Evolutionary conservation across 257 asterid genomes (phyloP).

Genomic region (Penstemon davidsonii): DNA sequence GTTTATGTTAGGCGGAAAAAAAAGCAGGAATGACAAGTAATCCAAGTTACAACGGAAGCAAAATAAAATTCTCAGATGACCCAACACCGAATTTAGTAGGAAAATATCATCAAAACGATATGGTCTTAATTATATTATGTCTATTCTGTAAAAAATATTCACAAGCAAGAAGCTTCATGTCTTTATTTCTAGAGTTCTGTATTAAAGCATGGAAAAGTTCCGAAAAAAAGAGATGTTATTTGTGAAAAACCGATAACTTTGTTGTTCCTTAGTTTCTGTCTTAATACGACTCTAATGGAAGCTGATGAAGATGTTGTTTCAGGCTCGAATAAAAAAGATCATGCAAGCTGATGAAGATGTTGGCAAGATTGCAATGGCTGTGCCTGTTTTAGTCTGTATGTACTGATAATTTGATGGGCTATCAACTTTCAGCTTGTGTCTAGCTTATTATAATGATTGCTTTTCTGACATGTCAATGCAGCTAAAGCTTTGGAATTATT

Average conservation of each 20-base stretch:
- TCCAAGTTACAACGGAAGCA: conserved; percentile 2
- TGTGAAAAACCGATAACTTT: not conserved
- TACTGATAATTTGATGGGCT: conserved; percentile 15
- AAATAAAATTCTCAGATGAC: not conserved
- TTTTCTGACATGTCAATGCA: conserved; percentile 41
- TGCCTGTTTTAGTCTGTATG: conserved; percentile 95
- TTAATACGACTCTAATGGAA: conserved; percentile 4
- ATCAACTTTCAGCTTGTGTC: conserved; percentile 17
- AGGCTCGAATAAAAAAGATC: conserved; percentile 92
- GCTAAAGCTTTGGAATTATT: conserved; percentile 96
- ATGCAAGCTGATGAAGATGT: conserved; percentile 99
- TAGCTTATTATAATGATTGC: conserved; percentile 14
- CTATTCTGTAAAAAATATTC: not conserved
- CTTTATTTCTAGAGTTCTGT: conserved; percentile 7
- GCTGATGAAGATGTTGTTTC: conserved; percentile 16
- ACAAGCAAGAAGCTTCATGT: not conserved
- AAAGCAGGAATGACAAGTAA: not conserved
- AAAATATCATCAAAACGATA: not conserved
- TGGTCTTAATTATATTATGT: not conserved
- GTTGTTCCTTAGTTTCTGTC: too few species aligned
- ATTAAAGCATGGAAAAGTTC: conserved; percentile 4
- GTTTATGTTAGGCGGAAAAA: too few species aligned
- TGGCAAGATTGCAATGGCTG: conserved; percentile 95
- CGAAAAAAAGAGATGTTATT: not conserved
- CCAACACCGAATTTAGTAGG: not conserved